Evolutionary conservation across 305 asterid genomes (phyloP).

Genomic region (Nicotiana rustica): DNA sequence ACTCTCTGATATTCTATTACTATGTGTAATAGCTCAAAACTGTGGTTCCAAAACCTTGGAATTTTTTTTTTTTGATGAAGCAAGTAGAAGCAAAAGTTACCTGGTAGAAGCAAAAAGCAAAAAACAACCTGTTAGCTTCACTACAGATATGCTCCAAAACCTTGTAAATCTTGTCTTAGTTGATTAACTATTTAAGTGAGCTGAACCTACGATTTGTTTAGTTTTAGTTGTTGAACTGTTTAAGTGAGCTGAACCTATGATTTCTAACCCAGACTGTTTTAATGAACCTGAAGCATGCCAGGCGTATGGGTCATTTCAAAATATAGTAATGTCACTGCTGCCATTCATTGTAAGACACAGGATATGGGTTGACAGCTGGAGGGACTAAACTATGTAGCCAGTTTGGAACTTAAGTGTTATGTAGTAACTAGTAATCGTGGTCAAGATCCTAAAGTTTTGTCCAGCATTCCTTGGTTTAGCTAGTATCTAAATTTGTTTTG

Average conservation of each 20-base stretch:
- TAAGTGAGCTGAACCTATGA: background rate
- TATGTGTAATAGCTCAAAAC: background rate
- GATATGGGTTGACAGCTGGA: constrained; percentile 6
- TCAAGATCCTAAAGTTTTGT: background rate
- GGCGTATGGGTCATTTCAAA: background rate
- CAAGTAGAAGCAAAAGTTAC: too few species aligned
- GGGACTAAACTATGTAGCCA: background rate
- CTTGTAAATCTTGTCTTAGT: background rate
- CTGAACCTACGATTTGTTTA: background rate
- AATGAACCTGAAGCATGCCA: constrained; percentile 27
- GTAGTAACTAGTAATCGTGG: background rate
- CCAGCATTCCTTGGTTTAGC: background rate
- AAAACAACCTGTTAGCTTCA: too few species aligned
- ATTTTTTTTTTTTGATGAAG: too few species aligned
- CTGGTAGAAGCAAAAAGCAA: too few species aligned
- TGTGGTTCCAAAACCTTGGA: background rate
- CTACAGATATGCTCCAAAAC: too few species aligned
- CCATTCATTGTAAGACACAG: background rate
- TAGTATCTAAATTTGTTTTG: constrained; percentile 9
- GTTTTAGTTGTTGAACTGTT: constrained; percentile 21
- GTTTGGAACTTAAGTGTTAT: background rate
- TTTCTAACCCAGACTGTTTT: background rate
- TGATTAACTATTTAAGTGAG: constrained; percentile 18
- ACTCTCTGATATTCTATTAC: constrained; percentile 25
- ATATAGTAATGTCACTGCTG: constrained; percentile 2